These are phyloP conservation scores for Clausena lansium DNA, from an alignment of 345 rosid species.

Conservation along the genomic window DNA sequence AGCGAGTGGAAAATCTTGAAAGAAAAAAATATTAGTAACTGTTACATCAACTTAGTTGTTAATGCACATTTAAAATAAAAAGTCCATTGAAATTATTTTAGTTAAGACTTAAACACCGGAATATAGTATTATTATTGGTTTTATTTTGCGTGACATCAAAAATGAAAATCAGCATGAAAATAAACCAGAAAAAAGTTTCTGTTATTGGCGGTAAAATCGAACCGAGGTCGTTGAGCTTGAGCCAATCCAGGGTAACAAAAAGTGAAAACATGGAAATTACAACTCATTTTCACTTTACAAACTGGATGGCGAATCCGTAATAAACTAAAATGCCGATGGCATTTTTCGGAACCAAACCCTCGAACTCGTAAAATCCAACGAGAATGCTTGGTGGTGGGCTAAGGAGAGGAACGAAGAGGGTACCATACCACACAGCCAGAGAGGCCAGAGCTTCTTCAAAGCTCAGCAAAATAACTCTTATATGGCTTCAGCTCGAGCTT, in stretches of 20 bases:
- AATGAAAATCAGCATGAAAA: not conserved
- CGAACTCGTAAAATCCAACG: not conserved
- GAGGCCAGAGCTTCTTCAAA: slow-evolving; percentile 1
- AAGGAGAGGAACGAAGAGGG: no score
- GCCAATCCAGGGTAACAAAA: no score
- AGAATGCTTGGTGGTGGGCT: not conserved
- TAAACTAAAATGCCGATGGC: not conserved
- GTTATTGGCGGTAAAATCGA: not conserved
- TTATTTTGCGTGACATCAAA: not conserved
- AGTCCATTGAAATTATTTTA: no score
- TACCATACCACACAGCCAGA: not conserved
- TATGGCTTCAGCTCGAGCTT: slow-evolving; percentile 45
- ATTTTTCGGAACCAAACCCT: not conserved
- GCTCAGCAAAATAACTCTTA: not conserved
- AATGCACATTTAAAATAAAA: no score
- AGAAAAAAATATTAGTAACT: no score
- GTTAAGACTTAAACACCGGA: no score
- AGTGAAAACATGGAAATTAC: not conserved
- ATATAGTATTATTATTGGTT: no score
- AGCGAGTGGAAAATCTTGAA: no score
- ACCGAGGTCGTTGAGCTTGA: not conserved
- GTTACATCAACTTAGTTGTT: no score
- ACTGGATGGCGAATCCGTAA: not conserved
- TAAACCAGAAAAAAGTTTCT: not conserved
- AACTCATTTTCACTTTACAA: not conserved